Percentiles rank a stretch among this genome's conserved stretches.
Conservation (phyloP, 148 eudicot species). For the Rhododendron molle region DNA sequence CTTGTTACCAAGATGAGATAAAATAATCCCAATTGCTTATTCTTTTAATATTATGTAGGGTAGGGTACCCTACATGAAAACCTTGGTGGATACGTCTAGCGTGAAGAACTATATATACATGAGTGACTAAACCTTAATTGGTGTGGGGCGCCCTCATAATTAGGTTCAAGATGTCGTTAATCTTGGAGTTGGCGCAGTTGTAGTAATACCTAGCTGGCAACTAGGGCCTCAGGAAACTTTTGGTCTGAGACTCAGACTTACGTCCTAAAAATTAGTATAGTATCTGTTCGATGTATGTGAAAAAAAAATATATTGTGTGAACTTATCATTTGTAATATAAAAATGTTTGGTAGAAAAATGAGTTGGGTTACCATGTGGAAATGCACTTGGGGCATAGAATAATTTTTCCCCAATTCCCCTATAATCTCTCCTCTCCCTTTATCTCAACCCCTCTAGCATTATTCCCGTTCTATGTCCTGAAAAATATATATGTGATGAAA, state of each 20-base stretch:
- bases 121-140: neutral
- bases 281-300: too few relatives aligned
- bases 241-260: neutral
- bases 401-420: neutral
- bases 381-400: too few relatives aligned
- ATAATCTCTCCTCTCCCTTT: neutral
- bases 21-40: neutral
- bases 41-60: neutral
- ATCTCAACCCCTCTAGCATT: too few relatives aligned
- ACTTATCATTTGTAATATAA: neutral
- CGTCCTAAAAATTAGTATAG: too few relatives aligned
- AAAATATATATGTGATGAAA: too few relatives aligned
- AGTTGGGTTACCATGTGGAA: neutral
- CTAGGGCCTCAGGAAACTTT: neutral
- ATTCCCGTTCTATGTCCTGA: too few relatives aligned
- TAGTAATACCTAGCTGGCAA: neutral
- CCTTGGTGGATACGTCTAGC: neutral
- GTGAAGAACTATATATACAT: neutral
- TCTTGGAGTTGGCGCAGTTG: neutral
- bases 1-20: neutral
- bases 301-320: neutral
- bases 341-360: neutral
- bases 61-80: neutral
- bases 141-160: neutral
- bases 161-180: neutral